phyloP scores from a whole-genome alignment of 2,329 filamentous ascomycete species.

The Hypoxylon sp. region DNA sequence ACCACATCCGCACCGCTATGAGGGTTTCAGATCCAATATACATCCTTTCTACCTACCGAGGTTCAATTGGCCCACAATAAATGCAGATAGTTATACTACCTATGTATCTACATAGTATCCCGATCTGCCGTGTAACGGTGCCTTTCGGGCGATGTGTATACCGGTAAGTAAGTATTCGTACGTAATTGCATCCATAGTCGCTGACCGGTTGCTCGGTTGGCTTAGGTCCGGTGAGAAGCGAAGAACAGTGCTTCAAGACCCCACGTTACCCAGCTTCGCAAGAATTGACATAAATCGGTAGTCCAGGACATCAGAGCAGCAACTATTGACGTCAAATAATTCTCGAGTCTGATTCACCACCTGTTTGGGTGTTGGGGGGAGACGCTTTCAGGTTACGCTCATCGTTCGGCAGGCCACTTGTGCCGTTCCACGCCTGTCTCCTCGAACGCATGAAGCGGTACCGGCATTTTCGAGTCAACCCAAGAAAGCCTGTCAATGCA shows the following conservation, averaged over 20 bases:
- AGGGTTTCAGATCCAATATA: no score
- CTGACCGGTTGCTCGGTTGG: background rate
- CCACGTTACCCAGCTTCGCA: background rate
- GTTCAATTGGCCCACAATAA: no score
- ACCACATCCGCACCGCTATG: no score
- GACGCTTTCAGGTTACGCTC: background rate
- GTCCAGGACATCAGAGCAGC: background rate
- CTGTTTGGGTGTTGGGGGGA: background rate
- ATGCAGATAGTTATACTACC: no score
- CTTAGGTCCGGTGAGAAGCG: background rate
- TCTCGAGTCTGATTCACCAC: background rate
- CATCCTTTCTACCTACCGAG: no score
- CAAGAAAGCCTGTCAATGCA: background rate
- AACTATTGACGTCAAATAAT: background rate
- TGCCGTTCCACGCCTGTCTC: background rate
- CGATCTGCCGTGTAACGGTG: no score
- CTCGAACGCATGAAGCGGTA: background rate
- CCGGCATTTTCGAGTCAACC: background rate
- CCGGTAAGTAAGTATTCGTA: background rate
- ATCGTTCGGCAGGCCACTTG: background rate
- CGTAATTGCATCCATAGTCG: background rate
- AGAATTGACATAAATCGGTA: background rate
- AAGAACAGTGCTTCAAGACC: conserved; percentile 5
- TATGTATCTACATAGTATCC: no score
- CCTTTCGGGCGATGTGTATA: no score